Evolutionary conservation across 257 asterid species (phyloP).

Genomic region (Solanum chilense): DNA sequence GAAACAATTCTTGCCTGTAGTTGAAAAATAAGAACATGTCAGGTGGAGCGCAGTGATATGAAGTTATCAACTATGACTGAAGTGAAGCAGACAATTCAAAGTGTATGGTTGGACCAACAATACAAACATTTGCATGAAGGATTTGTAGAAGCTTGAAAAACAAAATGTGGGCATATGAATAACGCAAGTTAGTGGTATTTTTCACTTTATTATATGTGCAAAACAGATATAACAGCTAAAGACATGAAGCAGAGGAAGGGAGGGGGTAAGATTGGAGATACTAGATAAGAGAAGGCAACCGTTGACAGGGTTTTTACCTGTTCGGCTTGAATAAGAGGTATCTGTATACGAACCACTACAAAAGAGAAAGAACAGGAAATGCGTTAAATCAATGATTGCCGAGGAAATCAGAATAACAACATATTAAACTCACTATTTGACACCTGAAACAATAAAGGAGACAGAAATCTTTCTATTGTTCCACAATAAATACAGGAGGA

Average conservation of each 20-base stretch:
- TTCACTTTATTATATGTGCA: neutral
- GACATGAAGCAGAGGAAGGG: neutral
- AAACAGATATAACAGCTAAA: neutral
- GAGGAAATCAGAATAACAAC: neutral
- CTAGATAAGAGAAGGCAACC: neutral
- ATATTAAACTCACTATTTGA: neutral
- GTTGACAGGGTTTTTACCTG: constrained; percentile 28
- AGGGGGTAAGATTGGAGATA: neutral
- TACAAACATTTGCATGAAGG: neutral
- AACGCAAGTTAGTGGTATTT: neutral
- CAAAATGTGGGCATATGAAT: neutral
- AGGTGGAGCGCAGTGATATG: neutral
- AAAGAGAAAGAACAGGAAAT: neutral
- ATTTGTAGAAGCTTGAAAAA: neutral
- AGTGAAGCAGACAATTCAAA: neutral
- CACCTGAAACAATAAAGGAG: neutral
- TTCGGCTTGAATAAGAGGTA: constrained; percentile 90
- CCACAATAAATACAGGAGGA: neutral
- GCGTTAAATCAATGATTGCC: constrained; percentile 1
- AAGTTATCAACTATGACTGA: neutral
- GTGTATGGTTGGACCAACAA: neutral
- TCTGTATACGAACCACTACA: constrained; percentile 89
- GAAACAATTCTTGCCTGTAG: constrained; percentile 53
- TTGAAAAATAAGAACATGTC: neutral
- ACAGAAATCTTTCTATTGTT: neutral